These are phyloP conservation scores for Coemansia sp. DNA, from an alignment of 192 early-diverging fungal species.

Conservation along the genomic window DNA sequence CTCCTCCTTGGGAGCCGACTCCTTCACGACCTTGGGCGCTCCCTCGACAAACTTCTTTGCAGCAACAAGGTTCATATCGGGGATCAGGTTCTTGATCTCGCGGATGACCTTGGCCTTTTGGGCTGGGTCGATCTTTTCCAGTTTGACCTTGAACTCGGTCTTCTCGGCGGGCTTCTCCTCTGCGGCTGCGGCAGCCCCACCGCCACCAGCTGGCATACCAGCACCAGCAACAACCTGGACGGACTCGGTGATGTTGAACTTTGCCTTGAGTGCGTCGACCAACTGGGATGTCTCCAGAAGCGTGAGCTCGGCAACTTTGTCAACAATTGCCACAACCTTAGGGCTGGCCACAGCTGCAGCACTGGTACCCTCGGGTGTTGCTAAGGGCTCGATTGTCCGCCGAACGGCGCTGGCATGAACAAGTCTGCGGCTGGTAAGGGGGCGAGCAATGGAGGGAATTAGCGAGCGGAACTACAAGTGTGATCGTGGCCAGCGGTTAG, in stretches of 20 bases:
- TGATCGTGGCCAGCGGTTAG: not conserved
- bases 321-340: slow-evolving; percentile 82
- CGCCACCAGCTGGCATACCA: slow-evolving; percentile 52
- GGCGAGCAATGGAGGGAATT: slow-evolving; percentile 39
- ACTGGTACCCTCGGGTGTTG: slow-evolving; percentile 61
- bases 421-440: slow-evolving; percentile 37
- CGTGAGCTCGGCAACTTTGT: slow-evolving; percentile 86
- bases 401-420: slow-evolving; percentile 44
- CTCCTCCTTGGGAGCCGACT: slow-evolving; percentile 86
- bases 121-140: slow-evolving; percentile 91
- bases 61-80: slow-evolving; percentile 93
- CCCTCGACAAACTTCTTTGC: slow-evolving; percentile 99
- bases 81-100: slow-evolving; percentile 93
- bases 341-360: slow-evolving; percentile 51
- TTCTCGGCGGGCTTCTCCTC: slow-evolving; percentile 90
- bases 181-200: slow-evolving; percentile 60
- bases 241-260: slow-evolving; percentile 90
- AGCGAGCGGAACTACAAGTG: slow-evolving; percentile 40
- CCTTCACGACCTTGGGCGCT: slow-evolving; percentile 94
- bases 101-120: slow-evolving; percentile 97
- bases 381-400: slow-evolving; percentile 58
- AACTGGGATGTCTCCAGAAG: slow-evolving; percentile 91
- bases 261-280: slow-evolving; percentile 79
- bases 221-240: slow-evolving; percentile 75
- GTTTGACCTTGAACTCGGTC: slow-evolving; percentile 93